Conservation (phyloP, 169 alveolate genomes). For the Plasmodium coatneyi region DNA sequence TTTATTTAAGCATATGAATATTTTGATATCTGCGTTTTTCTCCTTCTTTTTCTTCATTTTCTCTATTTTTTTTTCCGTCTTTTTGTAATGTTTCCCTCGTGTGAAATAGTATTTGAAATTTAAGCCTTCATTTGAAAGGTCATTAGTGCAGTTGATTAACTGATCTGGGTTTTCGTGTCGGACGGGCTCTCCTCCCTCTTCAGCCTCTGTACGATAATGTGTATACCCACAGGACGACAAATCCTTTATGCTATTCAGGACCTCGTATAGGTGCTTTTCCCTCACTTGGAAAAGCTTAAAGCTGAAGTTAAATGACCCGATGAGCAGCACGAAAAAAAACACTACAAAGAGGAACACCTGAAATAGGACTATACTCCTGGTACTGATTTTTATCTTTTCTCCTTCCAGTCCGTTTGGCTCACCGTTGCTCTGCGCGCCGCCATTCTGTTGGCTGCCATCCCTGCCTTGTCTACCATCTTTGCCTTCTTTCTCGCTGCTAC, state of each 20-base stretch:
- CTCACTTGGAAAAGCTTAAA: constrained; percentile 68
- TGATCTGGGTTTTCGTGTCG: constrained; percentile 5
- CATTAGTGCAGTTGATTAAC: constrained; percentile 11
- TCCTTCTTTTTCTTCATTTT: neutral
- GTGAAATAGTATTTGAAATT: constrained; percentile 73
- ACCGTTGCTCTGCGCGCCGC: neutral
- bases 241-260: constrained; percentile 15
- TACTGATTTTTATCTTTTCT: constrained; percentile 12
- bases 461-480: neutral
- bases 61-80: neutral
- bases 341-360: constrained; percentile 40
- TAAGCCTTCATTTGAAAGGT: neutral
- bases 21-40: constrained; percentile 32
- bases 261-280: constrained; percentile 71
- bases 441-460: neutral
- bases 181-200: neutral
- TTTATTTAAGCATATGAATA: constrained; percentile 73
- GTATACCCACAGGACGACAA: constrained; percentile 12
- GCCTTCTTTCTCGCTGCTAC: neutral
- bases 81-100: constrained; percentile 44
- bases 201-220: neutral
- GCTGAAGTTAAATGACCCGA: constrained; percentile 74
- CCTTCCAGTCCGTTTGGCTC: neutral
- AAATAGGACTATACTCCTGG: constrained; percentile 44
- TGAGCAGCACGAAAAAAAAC: constrained; percentile 52